Base-by-base conservation (phyloP, 805 yeast genomes). In the Starmerella vitae region DNA sequence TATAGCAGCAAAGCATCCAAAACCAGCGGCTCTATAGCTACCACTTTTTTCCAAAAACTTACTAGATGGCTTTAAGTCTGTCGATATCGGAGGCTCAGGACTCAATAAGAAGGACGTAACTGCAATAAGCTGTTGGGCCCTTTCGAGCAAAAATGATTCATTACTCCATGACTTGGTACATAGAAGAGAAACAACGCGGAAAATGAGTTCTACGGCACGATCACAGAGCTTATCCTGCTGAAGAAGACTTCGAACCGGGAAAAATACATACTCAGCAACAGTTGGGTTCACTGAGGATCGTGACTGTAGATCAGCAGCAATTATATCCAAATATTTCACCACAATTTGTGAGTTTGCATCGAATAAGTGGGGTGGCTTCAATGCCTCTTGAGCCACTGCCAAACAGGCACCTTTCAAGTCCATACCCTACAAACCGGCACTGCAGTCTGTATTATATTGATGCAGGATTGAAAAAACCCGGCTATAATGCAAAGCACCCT, bases 181-280 rank as follows among this genome's bases (percentile, higher is more conserved):
- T n/a, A 77, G 51, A 4, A 62, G 48, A 3, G 61, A 52, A 3
- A 76, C 48, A 14, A 72, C 62, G n/a, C 61, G 55, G 8, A 77
- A 50, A 1, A 70, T 52, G 20, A 60, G 56, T 41, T 71, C 75
- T 2, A 66, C 57, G 34, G 65, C 71, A 0, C 64, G 47, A 33
- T 68, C 71, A 3, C 68, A 64, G 1, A 75, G 51, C n/a, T 36
- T 34, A 10, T 61, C 65, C 31, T 67, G 67, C 40, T 69, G 68
- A 30, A 78, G 55, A 7, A 78, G 51, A 38, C 68, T 67, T 1
- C 74, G 66, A 3, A 78, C 49, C 0, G 85, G 84, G 10, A 73
- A 66, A 54, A 74, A 75, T 1, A 76, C 63, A 42, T 76, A 75
- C 44, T 76, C 80, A 0, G 78, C 78, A 15, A 76, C 37, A 6